These are phyloP conservation scores for Coprinopsis sp. DNA, from an alignment of 768 basidiomycete species.

Conservation along the genomic window DNA sequence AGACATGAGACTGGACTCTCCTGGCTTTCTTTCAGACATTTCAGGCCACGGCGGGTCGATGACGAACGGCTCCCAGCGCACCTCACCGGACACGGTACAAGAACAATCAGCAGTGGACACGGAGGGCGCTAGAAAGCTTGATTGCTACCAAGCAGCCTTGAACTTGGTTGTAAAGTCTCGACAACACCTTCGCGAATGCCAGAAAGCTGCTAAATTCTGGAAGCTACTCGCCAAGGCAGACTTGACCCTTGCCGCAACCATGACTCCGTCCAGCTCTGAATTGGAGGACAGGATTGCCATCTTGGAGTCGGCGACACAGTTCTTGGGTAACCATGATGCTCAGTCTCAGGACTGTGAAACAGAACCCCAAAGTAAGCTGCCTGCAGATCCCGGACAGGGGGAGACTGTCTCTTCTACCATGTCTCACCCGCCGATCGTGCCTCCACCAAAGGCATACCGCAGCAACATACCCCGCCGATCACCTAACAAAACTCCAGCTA, in stretches of 20 bases:
- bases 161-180: slow-evolving; percentile 40
- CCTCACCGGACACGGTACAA: slow-evolving; percentile 42
- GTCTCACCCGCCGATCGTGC: neutral
- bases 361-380: neutral
- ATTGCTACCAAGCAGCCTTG: slow-evolving; percentile 43
- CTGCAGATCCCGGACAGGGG: too few species aligned
- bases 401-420: too few species aligned
- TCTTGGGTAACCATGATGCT: neutral
- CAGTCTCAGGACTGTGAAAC: neutral
- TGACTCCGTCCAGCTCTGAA: slow-evolving; percentile 33
- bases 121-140: slow-evolving; percentile 32
- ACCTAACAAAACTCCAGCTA: neutral
- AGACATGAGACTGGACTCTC: slow-evolving; percentile 30
- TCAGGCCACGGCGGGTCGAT: slow-evolving; percentile 23
- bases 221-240: slow-evolving; percentile 36
- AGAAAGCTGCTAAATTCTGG: slow-evolving; percentile 38
- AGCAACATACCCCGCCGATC: neutral
- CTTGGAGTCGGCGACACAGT: neutral
- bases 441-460: neutral
- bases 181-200: slow-evolving; percentile 34
- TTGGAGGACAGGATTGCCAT: too few species aligned
- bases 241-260: slow-evolving; percentile 16
- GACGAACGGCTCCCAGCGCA: slow-evolving; percentile 41
- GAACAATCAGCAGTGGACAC: slow-evolving; percentile 32
- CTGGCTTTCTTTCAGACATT: slow-evolving; percentile 25